Evolutionary conservation across 2,329 filamentous ascomycete genomes (phyloP), one percentile per base, ranked within the genome.

Genomic region (Raffaelea albimanens): DNA sequence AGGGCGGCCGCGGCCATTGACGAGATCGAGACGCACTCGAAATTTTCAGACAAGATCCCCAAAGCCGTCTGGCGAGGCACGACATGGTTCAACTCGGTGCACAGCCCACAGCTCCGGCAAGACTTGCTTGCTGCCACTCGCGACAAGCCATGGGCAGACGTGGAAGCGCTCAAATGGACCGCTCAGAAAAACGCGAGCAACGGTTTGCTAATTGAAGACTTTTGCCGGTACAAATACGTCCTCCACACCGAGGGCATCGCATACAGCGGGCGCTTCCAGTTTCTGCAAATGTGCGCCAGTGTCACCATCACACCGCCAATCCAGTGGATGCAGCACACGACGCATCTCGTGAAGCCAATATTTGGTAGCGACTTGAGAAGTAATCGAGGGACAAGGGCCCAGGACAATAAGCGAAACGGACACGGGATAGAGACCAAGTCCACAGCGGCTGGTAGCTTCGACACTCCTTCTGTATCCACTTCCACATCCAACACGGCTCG

Each of bases 221-320:
- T 76, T 51, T 76, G 73, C 59, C 60, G 60, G 46, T 71, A 72
- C 58, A 68, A 66, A 47, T 76, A 75, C 57, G 61, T 76, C 39
- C 58, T 76, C 22, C 68, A 76, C 57, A 75, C 72, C 7, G 73
- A 76, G 60, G 73, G 73, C 5, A 62, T 76, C n/a, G 67, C 71
- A 4, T 76, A 76, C 60, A 71, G 66, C 46, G 73, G 73, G 1
- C 67, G 72, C 13, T 67, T 76, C 49, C 70, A 69, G 50, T 75
- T 70, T 55, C 67, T 75, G 56, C 70, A 71, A 59, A 66, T 74
- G 43, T 76, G 73, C 56, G 63, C 57, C 10, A 70, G 66, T 52
- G 68, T 75, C 0, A 61, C 74, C 3, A 54, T 76, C 34, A 68
- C 67, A 3, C 70, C 72, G 46, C 70, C 72, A 10, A 57, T 72